Conservation (phyloP, 176 grass and related monocot species). For the Phragmites australis region DNA sequence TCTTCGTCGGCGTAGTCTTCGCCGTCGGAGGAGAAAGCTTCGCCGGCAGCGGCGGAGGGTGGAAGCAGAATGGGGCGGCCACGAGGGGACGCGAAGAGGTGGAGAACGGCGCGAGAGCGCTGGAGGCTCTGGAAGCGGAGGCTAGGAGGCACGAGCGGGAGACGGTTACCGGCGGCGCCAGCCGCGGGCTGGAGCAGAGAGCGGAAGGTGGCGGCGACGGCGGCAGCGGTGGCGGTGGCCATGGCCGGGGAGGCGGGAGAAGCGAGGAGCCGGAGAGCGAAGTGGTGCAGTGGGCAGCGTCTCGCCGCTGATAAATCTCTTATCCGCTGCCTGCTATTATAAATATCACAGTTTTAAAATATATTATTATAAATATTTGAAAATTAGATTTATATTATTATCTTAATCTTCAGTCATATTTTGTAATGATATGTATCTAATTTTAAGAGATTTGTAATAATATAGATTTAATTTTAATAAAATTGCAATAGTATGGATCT, state of each 20-base stretch:
- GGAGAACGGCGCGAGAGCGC: constrained; percentile 9
- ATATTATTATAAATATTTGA: too few species aligned
- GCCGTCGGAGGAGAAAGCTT: constrained; percentile 36
- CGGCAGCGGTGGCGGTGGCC: constrained; percentile 26
- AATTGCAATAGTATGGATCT: too few species aligned
- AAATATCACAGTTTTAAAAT: too few species aligned
- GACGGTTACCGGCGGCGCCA: too few species aligned
- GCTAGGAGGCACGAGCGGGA: too few species aligned
- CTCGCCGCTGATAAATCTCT: not conserved
- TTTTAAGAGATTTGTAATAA: too few species aligned
- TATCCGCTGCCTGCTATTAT: constrained; percentile 36
- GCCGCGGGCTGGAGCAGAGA: constrained; percentile 1
- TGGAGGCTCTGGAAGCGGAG: constrained; percentile 16
- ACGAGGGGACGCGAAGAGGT: not conserved
- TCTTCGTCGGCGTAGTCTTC: constrained; percentile 27
- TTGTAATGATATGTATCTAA: too few species aligned
- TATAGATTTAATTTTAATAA: too few species aligned
- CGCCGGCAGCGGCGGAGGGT: constrained; percentile 6
- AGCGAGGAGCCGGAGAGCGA: constrained; percentile 28
- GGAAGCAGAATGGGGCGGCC: constrained; percentile 26
- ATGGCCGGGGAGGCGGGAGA: constrained; percentile 33
- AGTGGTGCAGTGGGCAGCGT: not conserved
- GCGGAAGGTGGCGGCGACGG: constrained; percentile 19
- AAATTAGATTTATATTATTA: too few species aligned
- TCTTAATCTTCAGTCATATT: too few species aligned